phyloP scores from a whole-genome alignment of 345 rosid genomes.

The Hibiscus trionum region DNA sequence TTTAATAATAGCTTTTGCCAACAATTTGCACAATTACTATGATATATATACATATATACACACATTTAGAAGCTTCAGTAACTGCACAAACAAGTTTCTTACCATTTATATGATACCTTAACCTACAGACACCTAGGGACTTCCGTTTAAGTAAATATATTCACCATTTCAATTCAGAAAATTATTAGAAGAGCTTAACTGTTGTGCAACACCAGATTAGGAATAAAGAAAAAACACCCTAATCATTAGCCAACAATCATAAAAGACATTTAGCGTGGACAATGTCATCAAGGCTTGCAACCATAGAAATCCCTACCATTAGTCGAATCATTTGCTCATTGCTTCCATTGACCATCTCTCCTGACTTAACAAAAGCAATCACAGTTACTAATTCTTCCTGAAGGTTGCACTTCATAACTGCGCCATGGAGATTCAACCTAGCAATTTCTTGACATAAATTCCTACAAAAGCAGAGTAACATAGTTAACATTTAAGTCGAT shows the following conservation, averaged over 20 bases:
- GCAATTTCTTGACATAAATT: constrained; percentile 39
- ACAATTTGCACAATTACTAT: background rate
- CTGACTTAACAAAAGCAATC: constrained; percentile 33
- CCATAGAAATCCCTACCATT: constrained; percentile 43
- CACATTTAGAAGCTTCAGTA: background rate
- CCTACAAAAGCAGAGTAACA: constrained; percentile 32
- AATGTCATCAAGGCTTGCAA: constrained; percentile 5
- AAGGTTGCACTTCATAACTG: constrained; percentile 53
- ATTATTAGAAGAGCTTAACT: background rate
- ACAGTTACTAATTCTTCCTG: constrained; percentile 51
- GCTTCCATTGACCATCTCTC: constrained; percentile 44
- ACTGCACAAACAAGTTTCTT: background rate
- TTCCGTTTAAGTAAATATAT: background rate
- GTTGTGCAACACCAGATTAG: background rate
- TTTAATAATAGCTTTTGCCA: background rate
- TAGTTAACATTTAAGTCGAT: background rate
- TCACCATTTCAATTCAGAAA: background rate
- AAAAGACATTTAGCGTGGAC: background rate
- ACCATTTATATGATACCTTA: background rate
- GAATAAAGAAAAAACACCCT: background rate
- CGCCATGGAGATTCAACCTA: constrained; percentile 41
- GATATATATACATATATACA: background rate
- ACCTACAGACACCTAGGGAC: background rate
- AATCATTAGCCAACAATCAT: background rate
- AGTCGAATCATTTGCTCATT: constrained; percentile 45